A percentile compares a stretch with the other conserved stretches of the same genome.
These are phyloP conservation scores for Podaxis mareebaensis DNA, from an alignment of 768 basidiomycete genomes.

Conservation along the genomic window DNA sequence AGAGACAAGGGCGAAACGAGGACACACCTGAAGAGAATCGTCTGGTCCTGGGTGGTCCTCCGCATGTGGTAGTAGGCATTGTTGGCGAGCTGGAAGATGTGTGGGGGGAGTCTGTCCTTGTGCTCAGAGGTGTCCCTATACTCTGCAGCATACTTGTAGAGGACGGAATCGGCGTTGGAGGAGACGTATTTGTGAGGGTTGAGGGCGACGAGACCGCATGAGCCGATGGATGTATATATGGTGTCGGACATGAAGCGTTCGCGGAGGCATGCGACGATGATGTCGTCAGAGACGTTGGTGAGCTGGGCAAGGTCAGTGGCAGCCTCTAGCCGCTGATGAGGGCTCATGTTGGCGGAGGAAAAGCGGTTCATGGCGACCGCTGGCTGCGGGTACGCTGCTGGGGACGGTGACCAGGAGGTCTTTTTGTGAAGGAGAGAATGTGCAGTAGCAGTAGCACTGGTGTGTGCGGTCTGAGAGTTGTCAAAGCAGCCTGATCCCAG, in stretches of 20 bases:
- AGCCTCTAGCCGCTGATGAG: constrained; percentile 72
- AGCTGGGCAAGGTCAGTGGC: constrained; percentile 70
- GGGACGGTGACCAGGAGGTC: constrained; percentile 25
- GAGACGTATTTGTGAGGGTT: constrained; percentile 93
- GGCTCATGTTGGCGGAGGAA: constrained; percentile 38
- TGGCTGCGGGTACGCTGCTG: constrained; percentile 16
- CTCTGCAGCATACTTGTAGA: constrained; percentile 85
- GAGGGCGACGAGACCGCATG: constrained; percentile 76
- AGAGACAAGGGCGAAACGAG: not conserved
- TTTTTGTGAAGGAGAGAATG: constrained; percentile 12
- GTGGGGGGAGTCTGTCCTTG: constrained; percentile 68
- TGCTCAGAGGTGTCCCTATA: constrained; percentile 74
- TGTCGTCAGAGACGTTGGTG: constrained; percentile 74
- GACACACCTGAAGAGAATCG: constrained; percentile 79
- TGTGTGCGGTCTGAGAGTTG: not conserved
- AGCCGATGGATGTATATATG: constrained; percentile 76
- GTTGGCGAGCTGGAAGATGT: constrained; percentile 90
- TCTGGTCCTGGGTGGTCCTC: constrained; percentile 91
- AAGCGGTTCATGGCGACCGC: constrained; percentile 32
- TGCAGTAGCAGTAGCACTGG: constrained; percentile 10
- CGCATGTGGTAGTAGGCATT: constrained; percentile 97
- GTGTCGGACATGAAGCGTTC: constrained; percentile 85
- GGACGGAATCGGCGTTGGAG: constrained; percentile 78
- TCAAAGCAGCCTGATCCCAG: not conserved
- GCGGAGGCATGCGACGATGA: constrained; percentile 80